Conservation (phyloP, 2,329 filamentous ascomycete species). For the Hortaea werneckii region DNA sequence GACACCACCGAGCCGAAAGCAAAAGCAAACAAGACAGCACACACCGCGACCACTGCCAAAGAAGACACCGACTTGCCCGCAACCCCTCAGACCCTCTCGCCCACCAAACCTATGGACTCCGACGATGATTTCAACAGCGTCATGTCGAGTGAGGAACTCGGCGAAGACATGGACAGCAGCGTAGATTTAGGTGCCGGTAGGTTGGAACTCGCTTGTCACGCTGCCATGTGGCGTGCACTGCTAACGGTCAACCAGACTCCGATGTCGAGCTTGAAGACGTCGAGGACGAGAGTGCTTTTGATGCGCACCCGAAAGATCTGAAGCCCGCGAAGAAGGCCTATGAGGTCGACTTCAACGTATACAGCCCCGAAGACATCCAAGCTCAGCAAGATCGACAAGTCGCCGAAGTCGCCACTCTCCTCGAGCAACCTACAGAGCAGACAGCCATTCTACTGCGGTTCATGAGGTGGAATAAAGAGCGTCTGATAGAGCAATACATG, state of each 20-base stretch:
- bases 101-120: conserved; percentile 66
- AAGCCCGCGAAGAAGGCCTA: conserved; percentile 66
- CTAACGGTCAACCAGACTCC: conserved; percentile 30
- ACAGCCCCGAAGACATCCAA: conserved; percentile 70
- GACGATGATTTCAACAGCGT: conserved; percentile 89
- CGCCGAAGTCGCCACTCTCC: conserved; percentile 79
- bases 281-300: conserved; percentile 49
- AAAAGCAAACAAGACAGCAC: conserved; percentile 27
- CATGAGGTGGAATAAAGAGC: conserved; percentile 93
- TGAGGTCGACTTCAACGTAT: conserved; percentile 76
- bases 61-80: conserved; percentile 32
- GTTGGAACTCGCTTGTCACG: not conserved
- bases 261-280: conserved; percentile 48
- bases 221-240: not conserved
- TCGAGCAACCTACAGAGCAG: conserved; percentile 81
- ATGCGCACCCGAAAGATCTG: conserved; percentile 58
- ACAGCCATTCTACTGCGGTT: conserved; percentile 81
- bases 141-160: conserved; percentile 64
- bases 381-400: conserved; percentile 77
- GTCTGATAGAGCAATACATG: conserved; percentile 93
- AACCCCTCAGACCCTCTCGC: conserved; percentile 40
- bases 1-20: conserved; percentile 13
- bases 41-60: conserved; percentile 7
- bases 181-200: conserved; percentile 34
- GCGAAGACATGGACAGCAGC: conserved; percentile 67